Base-by-base conservation (phyloP, 176 grass and related monocot genomes). In the Aegilops umbellulata region DNA sequence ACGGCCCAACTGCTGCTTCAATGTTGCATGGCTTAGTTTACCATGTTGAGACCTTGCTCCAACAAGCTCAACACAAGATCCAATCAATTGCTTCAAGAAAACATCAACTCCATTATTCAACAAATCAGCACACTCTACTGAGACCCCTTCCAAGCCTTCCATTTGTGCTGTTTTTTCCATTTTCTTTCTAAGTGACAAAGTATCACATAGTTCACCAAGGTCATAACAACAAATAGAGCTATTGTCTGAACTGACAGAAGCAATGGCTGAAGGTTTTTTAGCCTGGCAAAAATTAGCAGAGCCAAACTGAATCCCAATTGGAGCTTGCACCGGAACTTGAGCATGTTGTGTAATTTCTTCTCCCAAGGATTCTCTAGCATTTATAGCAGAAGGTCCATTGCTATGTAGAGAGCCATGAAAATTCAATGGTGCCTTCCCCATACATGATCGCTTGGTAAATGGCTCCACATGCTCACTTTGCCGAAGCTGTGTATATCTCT, bases 31-130 rank as follows among this genome's bases (percentile, higher is more conserved):
- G 35, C 39, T 91, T 44, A 78, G 69, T 77, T 77, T 85, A 72
- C 51, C 70, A 85, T 64, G 82, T 79, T 73, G 84, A 47, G 88
- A 89, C 57, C 90, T 91, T 86, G 87, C 84, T 83, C 87, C 78
- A 57, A 87, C 86, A 64, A 94, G 80, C 44, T 91, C 81, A 84
- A 84, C 61, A 90, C 83, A 93, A 38, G 92, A 92, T 69, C 79
- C 84, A 82, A 99, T 96, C 74, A 96, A 83, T 65, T 86, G 84
- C 88, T 92, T 99, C 75, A 96, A 76, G 61, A 94, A 94, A 36
- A 86, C 65, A 87, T 93, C 94, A 69, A 94, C 29, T 47, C 92
- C 86, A 77, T 90, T 94, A 91, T 96, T 92, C 76, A 99, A 89
- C 60, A 96, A 65, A 89, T 93, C 86, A 65, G 94, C 90, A 82